Evolutionary conservation across 164 flowering plant genomes (phyloP).

Genomic region (Aristolochia fimbriata): DNA sequence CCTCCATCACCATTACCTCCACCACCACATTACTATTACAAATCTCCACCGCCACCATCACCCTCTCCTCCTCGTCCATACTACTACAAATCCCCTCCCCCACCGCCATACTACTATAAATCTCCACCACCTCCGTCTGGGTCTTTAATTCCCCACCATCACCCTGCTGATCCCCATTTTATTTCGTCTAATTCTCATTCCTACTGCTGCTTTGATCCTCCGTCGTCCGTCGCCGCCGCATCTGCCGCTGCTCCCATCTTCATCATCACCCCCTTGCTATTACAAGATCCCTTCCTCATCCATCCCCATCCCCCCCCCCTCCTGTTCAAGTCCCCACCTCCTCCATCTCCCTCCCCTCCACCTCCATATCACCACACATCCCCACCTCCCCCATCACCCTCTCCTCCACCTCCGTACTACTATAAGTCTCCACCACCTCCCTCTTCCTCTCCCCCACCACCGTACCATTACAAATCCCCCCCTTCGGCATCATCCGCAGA

Average conservation of each 20-base stretch:
- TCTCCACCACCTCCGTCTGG: constrained; percentile 32
- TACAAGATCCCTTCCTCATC: constrained; percentile 25
- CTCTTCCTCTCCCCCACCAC: constrained; percentile 13
- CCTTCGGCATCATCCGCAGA: constrained; percentile 22
- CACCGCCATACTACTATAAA: constrained; percentile 23
- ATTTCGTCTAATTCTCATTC: no score
- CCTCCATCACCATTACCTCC: constrained; percentile 20
- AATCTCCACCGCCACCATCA: constrained; percentile 28
- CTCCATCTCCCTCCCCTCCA: constrained; percentile 19
- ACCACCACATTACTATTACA: constrained; percentile 17
- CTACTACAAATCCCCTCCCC: constrained; percentile 9
- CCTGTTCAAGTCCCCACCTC: constrained; percentile 24
- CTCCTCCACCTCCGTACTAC: constrained; percentile 9
- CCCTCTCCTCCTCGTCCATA: constrained; percentile 10
- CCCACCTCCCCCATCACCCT: constrained; percentile 25
- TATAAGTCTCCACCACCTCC: constrained; percentile 15
- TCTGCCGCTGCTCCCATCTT: constrained; percentile 24
- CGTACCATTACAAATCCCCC: constrained; percentile 30
- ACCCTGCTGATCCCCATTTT: constrained; percentile 16
- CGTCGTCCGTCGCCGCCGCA: constrained; percentile 23
- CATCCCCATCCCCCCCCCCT: constrained; percentile 15
- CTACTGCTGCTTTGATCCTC: no score
- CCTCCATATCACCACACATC: constrained; percentile 19
- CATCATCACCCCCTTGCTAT: constrained; percentile 10
- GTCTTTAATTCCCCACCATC: constrained; percentile 26